These are phyloP conservation scores for Fusarium begoniae DNA, from an alignment of 2,329 filamentous ascomycete species.

Conservation along the genomic window DNA sequence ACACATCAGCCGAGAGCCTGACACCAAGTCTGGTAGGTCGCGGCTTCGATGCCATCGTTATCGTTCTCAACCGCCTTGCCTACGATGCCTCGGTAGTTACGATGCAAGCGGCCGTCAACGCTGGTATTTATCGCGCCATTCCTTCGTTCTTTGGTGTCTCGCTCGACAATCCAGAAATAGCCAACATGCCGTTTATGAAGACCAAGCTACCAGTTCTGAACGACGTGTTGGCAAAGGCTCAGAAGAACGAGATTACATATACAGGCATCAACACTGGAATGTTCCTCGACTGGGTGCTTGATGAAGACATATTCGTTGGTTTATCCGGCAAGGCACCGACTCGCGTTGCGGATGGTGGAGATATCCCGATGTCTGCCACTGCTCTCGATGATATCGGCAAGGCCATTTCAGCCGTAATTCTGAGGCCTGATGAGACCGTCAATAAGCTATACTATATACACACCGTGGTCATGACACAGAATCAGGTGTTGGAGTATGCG, in stretches of 20 bases:
- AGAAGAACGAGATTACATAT: not conserved
- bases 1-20: not conserved
- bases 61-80: not conserved
- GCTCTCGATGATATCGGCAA: not conserved
- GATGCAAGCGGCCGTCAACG: not conserved
- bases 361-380: not conserved
- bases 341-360: not conserved
- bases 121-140: not conserved
- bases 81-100: not conserved
- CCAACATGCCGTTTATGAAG: conserved; percentile 10
- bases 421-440: not conserved
- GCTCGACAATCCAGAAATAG: not conserved
- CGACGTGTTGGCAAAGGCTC: not conserved
- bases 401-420: not conserved
- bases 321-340: not conserved
- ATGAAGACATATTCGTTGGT: conserved; percentile 3
- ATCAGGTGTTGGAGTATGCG: not conserved
- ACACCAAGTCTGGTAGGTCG: not conserved
- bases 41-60: conserved; percentile 6
- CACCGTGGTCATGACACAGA: conserved; percentile 7
- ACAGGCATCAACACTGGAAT: conserved; percentile 7
- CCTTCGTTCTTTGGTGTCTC: conserved; percentile 6
- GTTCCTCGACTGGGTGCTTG: conserved; percentile 8
- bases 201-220: not conserved
- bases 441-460: conserved; percentile 1